A percentile compares a stretch with the other conserved stretches of the same genome.
These are phyloP conservation scores for Theileria sp. DNA, from an alignment of 169 alveolate genomes.

Conservation along the genomic window DNA sequence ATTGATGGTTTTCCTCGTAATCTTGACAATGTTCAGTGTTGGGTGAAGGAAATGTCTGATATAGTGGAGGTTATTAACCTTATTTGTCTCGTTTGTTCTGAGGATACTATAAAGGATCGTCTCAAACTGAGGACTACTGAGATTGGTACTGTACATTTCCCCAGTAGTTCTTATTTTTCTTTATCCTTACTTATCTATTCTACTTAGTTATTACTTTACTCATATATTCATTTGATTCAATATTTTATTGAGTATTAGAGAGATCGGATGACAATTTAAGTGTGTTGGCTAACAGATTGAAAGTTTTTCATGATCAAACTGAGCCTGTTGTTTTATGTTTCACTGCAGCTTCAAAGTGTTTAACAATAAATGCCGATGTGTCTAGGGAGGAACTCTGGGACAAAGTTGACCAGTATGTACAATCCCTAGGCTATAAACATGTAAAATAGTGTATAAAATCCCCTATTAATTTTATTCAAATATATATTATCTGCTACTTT, in stretches of 20 bases:
- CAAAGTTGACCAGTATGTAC: conserved; percentile 10
- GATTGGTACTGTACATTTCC: conserved; percentile 49
- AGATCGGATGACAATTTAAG: conserved; percentile 94
- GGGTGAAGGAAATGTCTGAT: conserved; percentile 73
- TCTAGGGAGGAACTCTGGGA: conserved; percentile 81
- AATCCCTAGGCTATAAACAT: conserved; percentile 34
- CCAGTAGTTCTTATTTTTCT: background rate
- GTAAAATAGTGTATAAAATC: background rate
- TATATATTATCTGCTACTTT: background rate
- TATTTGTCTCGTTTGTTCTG: conserved; percentile 66
- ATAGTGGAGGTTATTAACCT: conserved; percentile 67
- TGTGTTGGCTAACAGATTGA: conserved; percentile 88
- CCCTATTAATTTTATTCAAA: background rate
- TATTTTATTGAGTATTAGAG: conserved; percentile 67
- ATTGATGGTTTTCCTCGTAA: conserved; percentile 97
- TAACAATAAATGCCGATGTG: conserved; percentile 74
- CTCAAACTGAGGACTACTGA: conserved; percentile 60
- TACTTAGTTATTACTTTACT: background rate
- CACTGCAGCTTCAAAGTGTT: conserved; percentile 77
- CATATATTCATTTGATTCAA: background rate
- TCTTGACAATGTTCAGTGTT: conserved; percentile 82
- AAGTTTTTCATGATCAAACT: conserved; percentile 87
- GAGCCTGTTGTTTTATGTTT: conserved; percentile 87
- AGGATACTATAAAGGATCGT: conserved; percentile 61
- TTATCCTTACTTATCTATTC: background rate